Conservation (phyloP, 129 eudicot species). For the Tanacetum coccineum region DNA sequence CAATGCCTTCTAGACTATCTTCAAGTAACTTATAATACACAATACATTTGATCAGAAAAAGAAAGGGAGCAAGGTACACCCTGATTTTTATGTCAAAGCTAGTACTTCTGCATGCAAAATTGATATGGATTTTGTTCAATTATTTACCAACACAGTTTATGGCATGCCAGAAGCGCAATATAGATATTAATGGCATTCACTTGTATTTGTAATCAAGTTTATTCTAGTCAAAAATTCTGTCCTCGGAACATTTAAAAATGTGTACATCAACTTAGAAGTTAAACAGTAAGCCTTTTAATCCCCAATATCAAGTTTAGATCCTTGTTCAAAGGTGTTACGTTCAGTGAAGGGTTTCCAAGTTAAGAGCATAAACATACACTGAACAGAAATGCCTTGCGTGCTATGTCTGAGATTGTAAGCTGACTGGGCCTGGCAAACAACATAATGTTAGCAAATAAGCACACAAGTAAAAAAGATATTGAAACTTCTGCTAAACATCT, state of each 20-base stretch:
- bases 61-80: neutral
- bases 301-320: conserved; percentile 9
- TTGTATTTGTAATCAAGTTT: conserved; percentile 1
- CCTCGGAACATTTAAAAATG: neutral
- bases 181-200: neutral
- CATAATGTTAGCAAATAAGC: conserved; percentile 10
- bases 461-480: conserved; percentile 2
- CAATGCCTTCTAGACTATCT: neutral
- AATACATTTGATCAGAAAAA: neutral
- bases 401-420: conserved; percentile 88
- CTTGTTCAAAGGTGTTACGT: conserved; percentile 8
- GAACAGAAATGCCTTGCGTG: conserved; percentile 94
- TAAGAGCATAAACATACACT: conserved; percentile 61
- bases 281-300: neutral
- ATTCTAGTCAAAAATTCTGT: conserved; percentile 4
- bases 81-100: conserved; percentile 2
- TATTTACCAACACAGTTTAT: conserved; percentile 2
- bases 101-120: neutral
- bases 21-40: neutral
- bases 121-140: conserved; percentile 15
- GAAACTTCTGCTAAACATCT: neutral
- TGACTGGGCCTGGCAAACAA: conserved; percentile 74
- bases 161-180: neutral
- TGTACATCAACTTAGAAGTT: neutral
- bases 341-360: conserved; percentile 1